phyloP scores from a whole-genome alignment of 257 asterid species.

The Hygrophila difformis region DNA sequence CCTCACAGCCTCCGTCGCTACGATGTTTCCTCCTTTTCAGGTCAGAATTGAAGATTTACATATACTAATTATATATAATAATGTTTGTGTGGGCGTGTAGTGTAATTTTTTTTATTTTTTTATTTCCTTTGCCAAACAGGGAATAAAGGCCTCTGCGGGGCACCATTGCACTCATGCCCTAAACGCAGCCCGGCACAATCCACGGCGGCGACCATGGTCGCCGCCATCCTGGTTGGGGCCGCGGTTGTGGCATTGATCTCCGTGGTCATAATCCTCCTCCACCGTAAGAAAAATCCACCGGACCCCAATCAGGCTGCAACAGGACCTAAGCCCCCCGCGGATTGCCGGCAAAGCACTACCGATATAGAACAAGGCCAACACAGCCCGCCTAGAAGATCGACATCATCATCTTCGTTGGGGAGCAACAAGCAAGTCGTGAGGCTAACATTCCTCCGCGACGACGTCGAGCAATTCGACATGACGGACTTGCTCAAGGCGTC shows the following conservation, averaged over 20 bases:
- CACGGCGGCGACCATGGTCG: conserved; percentile 20
- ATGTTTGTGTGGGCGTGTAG: no score
- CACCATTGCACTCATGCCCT: conserved; percentile 52
- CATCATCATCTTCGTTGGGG: conserved; percentile 19
- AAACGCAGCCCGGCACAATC: neutral
- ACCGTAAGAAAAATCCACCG: conserved; percentile 9
- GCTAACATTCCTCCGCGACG: conserved; percentile 59
- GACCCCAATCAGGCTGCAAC: neutral
- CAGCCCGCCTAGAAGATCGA: conserved; percentile 30
- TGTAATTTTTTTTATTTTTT: neutral
- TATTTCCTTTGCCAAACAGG: conserved; percentile 24
- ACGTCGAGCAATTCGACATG: conserved; percentile 53
- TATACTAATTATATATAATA: no score
- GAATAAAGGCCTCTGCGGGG: conserved; percentile 58
- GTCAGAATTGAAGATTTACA: conserved; percentile 19
- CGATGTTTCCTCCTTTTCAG: conserved; percentile 35
- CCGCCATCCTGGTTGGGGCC: conserved; percentile 23
- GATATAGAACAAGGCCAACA: neutral
- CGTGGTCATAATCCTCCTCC: conserved; percentile 36
- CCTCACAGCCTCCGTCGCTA: conserved; percentile 37
- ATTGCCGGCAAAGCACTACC: neutral
- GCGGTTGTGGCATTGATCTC: conserved; percentile 34
- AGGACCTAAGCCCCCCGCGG: no score
- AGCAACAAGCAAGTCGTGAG: conserved; percentile 25
- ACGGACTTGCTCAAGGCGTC: conserved; percentile 76